Base-by-base conservation (phyloP, 371 early-diverging fungal species). In the Syncephalastrum monosporum region DNA sequence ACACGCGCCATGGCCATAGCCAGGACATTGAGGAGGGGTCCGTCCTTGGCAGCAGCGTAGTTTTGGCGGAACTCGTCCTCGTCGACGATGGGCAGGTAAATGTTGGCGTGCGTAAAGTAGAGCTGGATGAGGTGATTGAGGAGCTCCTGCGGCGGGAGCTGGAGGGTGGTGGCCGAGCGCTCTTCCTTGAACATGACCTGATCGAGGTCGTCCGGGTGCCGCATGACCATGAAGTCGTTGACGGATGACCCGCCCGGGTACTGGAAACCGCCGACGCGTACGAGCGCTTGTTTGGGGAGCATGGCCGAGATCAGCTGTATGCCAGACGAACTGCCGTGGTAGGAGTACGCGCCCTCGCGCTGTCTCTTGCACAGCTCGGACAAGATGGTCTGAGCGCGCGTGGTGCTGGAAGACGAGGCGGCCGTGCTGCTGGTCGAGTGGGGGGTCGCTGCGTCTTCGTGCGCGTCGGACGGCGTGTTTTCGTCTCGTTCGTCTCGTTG, bases 311-410 rank as follows among this genome's bases (percentile, higher is more conserved):
- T 45, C 19, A 76, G 33, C 59, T 76, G 71, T 13, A 71, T 57
- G 3, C 76, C 76, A 3, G 76, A 76, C 0, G 76, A 76, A 23
- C 73, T 71, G 15, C 76, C 76, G 33, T 71, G 53, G 38, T 68
- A 76, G 5, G 59, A 49, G 19, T 63, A 63, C 3, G 15, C 17
- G 7, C 51, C 45, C 24, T 41, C 42, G 10, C 8, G 38, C 12
- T 6, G 38, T 3, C 8, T 10, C 2, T 33, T 2, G n/a, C 15
- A 2, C 14, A 21, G 3, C 25, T 50, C 50, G 15, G 19, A 8
- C 1, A 19, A 27, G 4, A 4, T 4, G 27, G 27, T 0, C 5
- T 27, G 27, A 3, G 27, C 7, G 16, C 16, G n/a, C 15, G 23
- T 17, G 25, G 19, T 14, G 10, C 5, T 21, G 1, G 19, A 25